Base-by-base conservation (phyloP, 1,284 basidiomycete species). In the Ustilago cynodontis region DNA sequence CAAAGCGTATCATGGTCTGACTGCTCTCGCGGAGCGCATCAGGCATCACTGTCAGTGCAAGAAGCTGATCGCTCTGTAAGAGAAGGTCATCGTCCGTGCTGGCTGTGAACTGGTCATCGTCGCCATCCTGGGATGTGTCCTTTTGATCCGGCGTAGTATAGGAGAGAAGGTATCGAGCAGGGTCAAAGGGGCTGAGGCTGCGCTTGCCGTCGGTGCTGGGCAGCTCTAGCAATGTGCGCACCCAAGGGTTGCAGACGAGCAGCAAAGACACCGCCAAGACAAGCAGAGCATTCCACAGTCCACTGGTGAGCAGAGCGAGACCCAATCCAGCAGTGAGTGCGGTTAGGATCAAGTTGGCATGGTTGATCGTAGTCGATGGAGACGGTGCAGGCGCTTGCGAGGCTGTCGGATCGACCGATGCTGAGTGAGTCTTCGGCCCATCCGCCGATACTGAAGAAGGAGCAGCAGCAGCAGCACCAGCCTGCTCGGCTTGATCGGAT, bases 221-320 rank as follows among this genome's bases (percentile, higher is more conserved):
- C 16, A 82, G 71, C 56, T 80, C 80, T 50, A 82, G 75, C n/a
- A 82, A 60, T 10, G 76, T 79, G n/a, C 81, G 74, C 14, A 82
- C 66, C 78, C 80, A 82, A 2, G 81, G 80, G 35, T 81, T 81
- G 65, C 79, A 77, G 22, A 82, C 55, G 29, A 82, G 65, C 9
- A 82, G 65, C 41, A 69, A 59, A 4, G 71, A 43, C 4, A 68
- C 51, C 5, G 49, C 58, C 11, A 76, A 31, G 13, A 76, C 73
- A 29, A 79, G 73, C 0, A 79, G 13, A 9, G 69, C 57, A 43
- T 79, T 72, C 58, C 61, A 65, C 18, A 72, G 51, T 37, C 77
- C 77, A 14, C 68, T 47, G 20, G 66, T 51, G n/a, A 79, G 62
- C 6, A 76, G 35, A n/a, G 64, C 71, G 2, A 72, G 57, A 3